Evolutionary conservation across 2,329 filamentous ascomycete species (phyloP), one percentile per base, ranked within the genome.

Genomic region (Epichloe uncinata): DNA sequence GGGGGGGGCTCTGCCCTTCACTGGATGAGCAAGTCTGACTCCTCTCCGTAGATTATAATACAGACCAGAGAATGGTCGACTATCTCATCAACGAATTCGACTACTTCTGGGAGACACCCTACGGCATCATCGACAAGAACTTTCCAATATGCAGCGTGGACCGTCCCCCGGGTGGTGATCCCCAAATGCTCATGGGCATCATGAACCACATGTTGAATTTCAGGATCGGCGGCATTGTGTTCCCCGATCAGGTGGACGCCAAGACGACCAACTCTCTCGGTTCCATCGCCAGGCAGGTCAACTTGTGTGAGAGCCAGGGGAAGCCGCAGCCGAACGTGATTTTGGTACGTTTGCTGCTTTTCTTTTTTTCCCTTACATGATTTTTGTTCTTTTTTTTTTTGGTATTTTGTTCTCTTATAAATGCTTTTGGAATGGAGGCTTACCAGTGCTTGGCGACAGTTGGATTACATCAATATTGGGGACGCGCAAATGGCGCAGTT

Each of bases 31-130:
- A 37, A 37, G 15, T 33, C 41, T 49, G 5, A 49, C 35, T 40
- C n/a, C 8, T 15, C 6, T 12, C 4, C 22, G 7, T 74, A 80
- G 85, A 89, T 63, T 87, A 77, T 56, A 60, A 73, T 47, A 62
- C 70, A 51, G 69, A 79, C 53, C 69, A 66, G 1, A 63, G 59
- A 34, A 62, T 68, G 46, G 74, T 78, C n/a, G 69, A 77, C 26
- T 85, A 82, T 60, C 78, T 86, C 49, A 69, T 84, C 50, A 70
- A 77, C 60, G 74, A 85, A 60, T 85, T 81, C 60, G 66, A 68
- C 22, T 80, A 79, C 64, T 75, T 84, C 56, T 89, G 84, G 69
- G 86, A 91, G 63, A 91, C 84, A 42, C 72, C 77, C 0, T 90
- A 76, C 65, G 79, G 85, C 55, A 79, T 81, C 53, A 77, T 73